Base-by-base conservation (phyloP, 306 rosid species). In the Boehmeria nivea region DNA sequence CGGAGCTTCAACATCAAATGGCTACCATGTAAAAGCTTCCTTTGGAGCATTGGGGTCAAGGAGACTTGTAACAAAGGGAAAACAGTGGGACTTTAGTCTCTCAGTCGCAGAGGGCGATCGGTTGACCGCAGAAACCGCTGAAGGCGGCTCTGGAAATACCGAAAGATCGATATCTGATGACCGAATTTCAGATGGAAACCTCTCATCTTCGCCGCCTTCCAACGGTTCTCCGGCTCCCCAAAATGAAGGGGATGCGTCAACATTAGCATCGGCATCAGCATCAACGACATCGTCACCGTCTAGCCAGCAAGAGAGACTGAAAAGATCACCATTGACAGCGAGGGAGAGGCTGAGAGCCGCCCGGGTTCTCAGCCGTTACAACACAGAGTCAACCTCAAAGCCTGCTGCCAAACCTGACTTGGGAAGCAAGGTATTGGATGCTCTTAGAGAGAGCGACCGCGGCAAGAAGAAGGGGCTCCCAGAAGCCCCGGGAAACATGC, bases 271-370 rank as follows among this genome's bases (percentile, higher is more conserved):
- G 27, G 13, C 79, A 65, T n/a, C n/a, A n/a, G n/a, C n/a, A n/a
- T n/a, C n/a, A n/a, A n/a, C n/a, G n/a, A n/a, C n/a, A n/a, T n/a
- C n/a, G n/a, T n/a, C n/a, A n/a, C n/a, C n/a, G n/a, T n/a, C n/a
- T n/a, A n/a, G n/a, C n/a, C n/a, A n/a, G n/a, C n/a, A n/a, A 64
- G 46, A 80, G 43, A 61, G 42, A 3, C 56, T 63, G 15, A 80
- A 72, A 67, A 73, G 75, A 54, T 65, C 81, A 1, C 65, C 95
- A 12, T 40, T 81, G 37, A 84, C 89, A 1, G 88, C 89, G 31
- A 79, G 86, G 72, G 98, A 90, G 69, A 82, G 94, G 68, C 69
- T 90, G 57, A 84, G 81, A 68, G 95, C 88, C 4, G 95, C 95
- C 44, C 87, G 95, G 58, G 87, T 76, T 54, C 68, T 80, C 10